Base-by-base conservation (phyloP, 768 basidiomycete genomes). In the Trametes elegans region DNA sequence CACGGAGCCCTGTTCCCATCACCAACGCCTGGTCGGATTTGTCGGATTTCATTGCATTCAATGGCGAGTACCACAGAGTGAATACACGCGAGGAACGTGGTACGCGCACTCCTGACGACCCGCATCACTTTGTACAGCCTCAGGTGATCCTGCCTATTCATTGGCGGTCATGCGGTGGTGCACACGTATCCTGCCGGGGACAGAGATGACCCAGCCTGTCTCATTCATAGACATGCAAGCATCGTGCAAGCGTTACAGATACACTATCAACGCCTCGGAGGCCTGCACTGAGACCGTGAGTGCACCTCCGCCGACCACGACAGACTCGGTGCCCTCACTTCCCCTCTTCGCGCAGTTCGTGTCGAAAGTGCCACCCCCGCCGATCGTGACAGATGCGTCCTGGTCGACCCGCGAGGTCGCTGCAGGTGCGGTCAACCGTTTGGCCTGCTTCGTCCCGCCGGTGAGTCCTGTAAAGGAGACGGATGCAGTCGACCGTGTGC, bases 251-350 rank as follows among this genome's bases (percentile, higher is more conserved):
- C n/a, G n/a, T 67, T 56, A 65, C 52, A 73, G 42, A 38, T 62
- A 70, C 42, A 74, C 64, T 39, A 75, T 70, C 49, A 72, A 49
- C n/a, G 71, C 72, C 59, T 75, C 74, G 11, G 72, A 73, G 19
- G 71, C 72, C 23, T 58, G 59, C 44, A 75, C 64, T 5, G 62
- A 44, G 14, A 74, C 67, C 9, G 63, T 65, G 32, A 68, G 49
- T 39, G 51, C 48, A 4, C 63, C 63, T 16, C 57, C 66, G 26
- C 34, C 48, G 13, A 71, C 66, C 18, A 46, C 32, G 0, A 69
- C 66, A 10, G 42, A 55, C 58, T 73, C 73, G 18, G 59, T 58
- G 2, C 38, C 46, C 57, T 68, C 66, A 28, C 61, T 58, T 7
- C 73, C 73, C 9, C 49, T 56, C 32, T 41, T 46, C 23, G 51